These are phyloP conservation scores for Metschnikowia lochheadii DNA, from an alignment of 805 yeast species.

Conservation along the genomic window DNA sequence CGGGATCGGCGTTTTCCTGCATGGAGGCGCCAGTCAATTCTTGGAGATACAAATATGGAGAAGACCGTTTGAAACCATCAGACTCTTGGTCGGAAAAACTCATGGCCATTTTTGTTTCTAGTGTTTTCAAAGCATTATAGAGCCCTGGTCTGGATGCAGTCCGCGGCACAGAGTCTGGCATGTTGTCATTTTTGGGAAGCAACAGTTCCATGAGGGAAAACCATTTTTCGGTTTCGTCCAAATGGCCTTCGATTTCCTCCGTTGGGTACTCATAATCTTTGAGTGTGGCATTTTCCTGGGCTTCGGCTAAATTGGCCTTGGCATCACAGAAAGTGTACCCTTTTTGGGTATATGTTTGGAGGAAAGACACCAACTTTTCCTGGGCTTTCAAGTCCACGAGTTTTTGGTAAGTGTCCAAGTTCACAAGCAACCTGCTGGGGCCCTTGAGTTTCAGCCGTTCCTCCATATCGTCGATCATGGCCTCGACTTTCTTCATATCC, in stretches of 20 bases:
- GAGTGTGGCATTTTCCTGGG: constrained; percentile 20
- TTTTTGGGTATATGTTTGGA: constrained; percentile 14
- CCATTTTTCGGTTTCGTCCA: constrained; percentile 25
- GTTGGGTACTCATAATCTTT: constrained; percentile 11
- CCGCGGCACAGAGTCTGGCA: constrained; percentile 5
- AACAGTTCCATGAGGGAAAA: constrained; percentile 13
- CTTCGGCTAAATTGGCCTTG: constrained; percentile 20
- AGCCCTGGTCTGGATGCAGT: constrained; percentile 19
- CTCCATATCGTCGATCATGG: constrained; percentile 23
- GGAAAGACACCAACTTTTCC: constrained; percentile 27
- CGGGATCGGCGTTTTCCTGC: constrained; percentile 9
- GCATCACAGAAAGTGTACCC: constrained; percentile 21
- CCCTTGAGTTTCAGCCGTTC: constrained; percentile 22
- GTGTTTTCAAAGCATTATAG: constrained; percentile 18
- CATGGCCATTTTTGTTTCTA: constrained; percentile 21
- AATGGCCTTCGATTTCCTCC: constrained; percentile 11
- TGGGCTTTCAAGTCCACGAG: constrained; percentile 22
- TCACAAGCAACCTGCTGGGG: constrained; percentile 25
- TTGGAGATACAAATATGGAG: constrained; percentile 19
- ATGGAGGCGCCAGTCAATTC: constrained; percentile 1
- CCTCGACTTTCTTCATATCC: constrained; percentile 24
- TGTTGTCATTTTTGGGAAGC: constrained; percentile 12
- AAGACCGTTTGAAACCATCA: constrained; percentile 24
- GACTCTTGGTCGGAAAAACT: constrained; percentile 24
- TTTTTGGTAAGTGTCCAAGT: constrained; percentile 18